A percentile compares a stretch with the other conserved stretches of the same genome.
Evolutionary conservation across 2,329 filamentous ascomycete species (phyloP).

Genomic region (Claviceps sp.): DNA sequence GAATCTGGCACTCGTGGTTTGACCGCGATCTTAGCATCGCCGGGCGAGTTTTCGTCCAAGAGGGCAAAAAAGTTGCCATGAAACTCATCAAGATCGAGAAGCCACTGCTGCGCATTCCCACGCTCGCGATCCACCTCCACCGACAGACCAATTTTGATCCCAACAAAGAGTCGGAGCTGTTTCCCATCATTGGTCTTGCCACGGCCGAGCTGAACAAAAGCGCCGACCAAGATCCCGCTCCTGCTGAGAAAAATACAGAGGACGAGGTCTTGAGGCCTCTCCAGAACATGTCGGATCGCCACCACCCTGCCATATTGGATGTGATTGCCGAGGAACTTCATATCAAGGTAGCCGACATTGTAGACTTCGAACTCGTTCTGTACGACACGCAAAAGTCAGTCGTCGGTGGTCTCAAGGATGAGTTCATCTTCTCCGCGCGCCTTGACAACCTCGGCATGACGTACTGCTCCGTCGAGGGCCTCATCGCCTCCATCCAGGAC

Average conservation of each 20-base stretch:
- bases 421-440: constrained; percentile 91
- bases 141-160: constrained; percentile 76
- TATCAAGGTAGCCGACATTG: constrained; percentile 54
- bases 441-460: constrained; percentile 96
- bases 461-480: constrained; percentile 75
- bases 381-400: constrained; percentile 90
- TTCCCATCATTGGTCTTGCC: constrained; percentile 81
- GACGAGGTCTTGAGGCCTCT: constrained; percentile 57
- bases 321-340: constrained; percentile 71
- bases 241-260: constrained; percentile 18
- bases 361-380: constrained; percentile 93
- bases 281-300: constrained; percentile 63
- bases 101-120: constrained; percentile 84
- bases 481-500: constrained; percentile 61
- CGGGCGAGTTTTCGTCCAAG: constrained; percentile 71
- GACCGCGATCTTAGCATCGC: constrained; percentile 88
- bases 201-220: constrained; percentile 78
- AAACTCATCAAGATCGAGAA: constrained; percentile 83
- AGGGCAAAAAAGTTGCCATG: constrained; percentile 59
- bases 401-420: constrained; percentile 79
- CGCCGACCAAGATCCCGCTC: constrained; percentile 33
- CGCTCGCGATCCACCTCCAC: constrained; percentile 86
- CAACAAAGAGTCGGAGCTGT: constrained; percentile 94
- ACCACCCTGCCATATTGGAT: constrained; percentile 78
- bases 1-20: constrained; percentile 98